Evolutionary conservation across 192 early-diverging fungal genomes (phyloP).

Genomic region (Podila horticola): DNA sequence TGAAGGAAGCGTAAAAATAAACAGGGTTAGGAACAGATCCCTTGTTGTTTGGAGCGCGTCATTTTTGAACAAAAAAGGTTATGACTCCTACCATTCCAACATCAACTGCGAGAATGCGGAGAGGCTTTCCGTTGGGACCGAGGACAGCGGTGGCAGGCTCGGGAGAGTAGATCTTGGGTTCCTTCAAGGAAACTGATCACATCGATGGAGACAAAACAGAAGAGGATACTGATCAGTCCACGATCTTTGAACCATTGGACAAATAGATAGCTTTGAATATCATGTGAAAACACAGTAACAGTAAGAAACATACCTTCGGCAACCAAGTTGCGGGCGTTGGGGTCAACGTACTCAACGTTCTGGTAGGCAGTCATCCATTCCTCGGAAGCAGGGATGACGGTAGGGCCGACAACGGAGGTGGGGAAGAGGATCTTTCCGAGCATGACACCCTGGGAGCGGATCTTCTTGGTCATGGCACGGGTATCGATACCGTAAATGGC

Average conservation of each 20-base stretch:
- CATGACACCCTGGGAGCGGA: slow-evolving; percentile 89
- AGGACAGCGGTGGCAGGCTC: slow-evolving; percentile 63
- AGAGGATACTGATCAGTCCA: neutral
- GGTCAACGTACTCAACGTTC: slow-evolving; percentile 92
- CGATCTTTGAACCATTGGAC: neutral
- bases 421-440: slow-evolving; percentile 95
- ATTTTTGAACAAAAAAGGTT: too few species aligned
- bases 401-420: slow-evolving; percentile 58
- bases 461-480: slow-evolving; percentile 96
- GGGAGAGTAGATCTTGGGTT: slow-evolving; percentile 81
- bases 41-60: too few species aligned
- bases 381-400: slow-evolving; percentile 51
- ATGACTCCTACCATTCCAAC: slow-evolving; percentile 81
- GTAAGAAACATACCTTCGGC: too few species aligned
- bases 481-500: slow-evolving; percentile 97
- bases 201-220: neutral
- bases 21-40: neutral
- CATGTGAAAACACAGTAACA: neutral
- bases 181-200: slow-evolving; percentile 81
- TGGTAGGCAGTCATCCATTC: slow-evolving; percentile 75
- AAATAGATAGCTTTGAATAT: neutral
- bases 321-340: slow-evolving; percentile 93
- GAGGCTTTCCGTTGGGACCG: slow-evolving; percentile 70
- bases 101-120: slow-evolving; percentile 93
- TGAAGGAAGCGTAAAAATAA: too few species aligned